A percentile compares a stretch with the other conserved stretches of the same genome.
These are phyloP conservation scores for Candida krabiensis DNA, from an alignment of 805 yeast genomes.

Conservation along the genomic window DNA sequence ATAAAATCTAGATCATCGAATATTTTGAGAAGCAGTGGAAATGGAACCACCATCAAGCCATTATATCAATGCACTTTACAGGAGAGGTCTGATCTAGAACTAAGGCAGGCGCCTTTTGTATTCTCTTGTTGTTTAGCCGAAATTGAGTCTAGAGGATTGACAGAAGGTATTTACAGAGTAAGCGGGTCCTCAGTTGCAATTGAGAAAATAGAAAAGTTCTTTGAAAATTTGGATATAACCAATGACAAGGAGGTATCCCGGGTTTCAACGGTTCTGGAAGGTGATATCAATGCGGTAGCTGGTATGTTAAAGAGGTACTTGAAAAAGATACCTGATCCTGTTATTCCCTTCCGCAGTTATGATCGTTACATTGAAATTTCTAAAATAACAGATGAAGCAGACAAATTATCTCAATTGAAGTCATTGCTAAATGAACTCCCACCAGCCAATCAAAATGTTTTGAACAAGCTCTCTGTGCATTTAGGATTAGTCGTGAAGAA, in stretches of 20 bases:
- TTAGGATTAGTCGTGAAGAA: constrained; percentile 56
- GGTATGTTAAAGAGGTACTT: constrained; percentile 85
- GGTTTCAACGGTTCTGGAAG: constrained; percentile 19
- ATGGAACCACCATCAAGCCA: constrained; percentile 23
- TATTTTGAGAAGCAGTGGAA: constrained; percentile 33
- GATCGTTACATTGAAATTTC: constrained; percentile 62
- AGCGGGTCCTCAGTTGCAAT: constrained; percentile 79
- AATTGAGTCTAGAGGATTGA: constrained; percentile 74
- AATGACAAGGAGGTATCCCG: constrained; percentile 36
- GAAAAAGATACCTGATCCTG: constrained; percentile 80
- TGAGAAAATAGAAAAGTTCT: constrained; percentile 39
- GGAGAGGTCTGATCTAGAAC: constrained; percentile 62
- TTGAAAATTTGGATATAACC: constrained; percentile 27
- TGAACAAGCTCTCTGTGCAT: constrained; percentile 62
- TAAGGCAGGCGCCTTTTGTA: constrained; percentile 64
- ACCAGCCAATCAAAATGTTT: constrained; percentile 58
- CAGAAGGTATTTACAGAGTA: constrained; percentile 88
- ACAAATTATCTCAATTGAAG: constrained; percentile 43
- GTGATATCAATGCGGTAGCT: constrained; percentile 83
- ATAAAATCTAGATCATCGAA: constrained; percentile 50
- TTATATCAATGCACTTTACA: constrained; percentile 56
- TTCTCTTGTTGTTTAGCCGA: constrained; percentile 70
- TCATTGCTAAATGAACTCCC: constrained; percentile 58
- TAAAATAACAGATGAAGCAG: constrained; percentile 26
- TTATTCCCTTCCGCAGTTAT: constrained; percentile 70